Base-by-base conservation (phyloP, 2,329 filamentous ascomycete genomes). In the Clonostachys rosea region DNA sequence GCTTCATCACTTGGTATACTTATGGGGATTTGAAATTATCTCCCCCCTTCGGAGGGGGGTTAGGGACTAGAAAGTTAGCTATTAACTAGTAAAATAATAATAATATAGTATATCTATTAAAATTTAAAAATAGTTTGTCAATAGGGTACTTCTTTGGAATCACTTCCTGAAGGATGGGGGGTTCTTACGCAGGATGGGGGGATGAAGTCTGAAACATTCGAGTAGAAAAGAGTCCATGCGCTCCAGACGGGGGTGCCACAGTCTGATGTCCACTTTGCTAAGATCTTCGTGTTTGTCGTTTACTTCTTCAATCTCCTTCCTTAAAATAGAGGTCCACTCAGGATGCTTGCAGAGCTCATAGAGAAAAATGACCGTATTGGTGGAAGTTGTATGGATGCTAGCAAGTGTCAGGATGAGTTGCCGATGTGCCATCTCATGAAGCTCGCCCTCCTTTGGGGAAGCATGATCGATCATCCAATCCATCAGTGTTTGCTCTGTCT, bases 281-380 rank as follows among this genome's bases (percentile, higher is more conserved):
- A 46, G 7, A 24, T 7, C 6, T 14, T 39, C 44, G 13, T 46
- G 47, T 39, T 49, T 45, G 39, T 45, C 44, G 46, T 41, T 46
- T 36, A 46, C 47, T 14, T 47, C 47, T 40, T 36, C 43, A 13
- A 48, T 37, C 13, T 53, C 49, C 49, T 8, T 53, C 49, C 49
- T 8, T 40, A 47, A 11, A 10, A 35, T 40, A 6, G 30, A 14
- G 33, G 48, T 12, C 43, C 40, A 48, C 40, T 50, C 42, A 12
- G 45, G 46, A 34, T 48, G 37, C 5, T 45, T 40, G 34, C 42
- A 45, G 37, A 50, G 45, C 16, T 50, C 49, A 37, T 40, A 50
- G 6, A 50, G 33, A 13, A 45, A 17, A 18, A 45, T 30, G n/a
- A 33, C 34, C 7, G 34, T 24, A 7, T 16, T 24, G 4, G 34